Evolutionary conservation across 257 asterid species (phyloP).

Genomic region (Jacaranda copaia): DNA sequence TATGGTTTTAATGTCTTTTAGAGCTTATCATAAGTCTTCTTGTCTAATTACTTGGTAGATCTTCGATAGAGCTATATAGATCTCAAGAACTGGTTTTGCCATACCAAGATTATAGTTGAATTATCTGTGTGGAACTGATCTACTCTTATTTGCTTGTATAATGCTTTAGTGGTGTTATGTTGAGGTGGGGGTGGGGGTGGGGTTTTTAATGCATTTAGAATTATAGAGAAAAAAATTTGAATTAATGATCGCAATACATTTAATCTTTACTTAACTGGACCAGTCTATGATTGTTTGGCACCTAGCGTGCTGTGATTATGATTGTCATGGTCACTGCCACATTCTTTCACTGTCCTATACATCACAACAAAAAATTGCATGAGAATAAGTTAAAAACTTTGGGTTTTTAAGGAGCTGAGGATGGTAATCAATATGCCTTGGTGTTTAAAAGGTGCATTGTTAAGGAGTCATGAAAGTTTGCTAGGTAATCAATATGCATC

Average conservation of each 20-base stretch:
- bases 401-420: slow-evolving; percentile 2
- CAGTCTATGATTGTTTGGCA: neutral
- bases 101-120: neutral
- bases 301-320: slow-evolving; percentile 4
- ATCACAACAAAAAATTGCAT: too few relatives aligned
- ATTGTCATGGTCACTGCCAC: too few relatives aligned
- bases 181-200: neutral
- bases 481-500: neutral
- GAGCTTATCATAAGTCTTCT: slow-evolving; percentile 14
- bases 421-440: slow-evolving; percentile 11
- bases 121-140: slow-evolving; percentile 6
- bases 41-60: neutral
- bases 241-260: slow-evolving; percentile 10
- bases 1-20: neutral
- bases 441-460: neutral
- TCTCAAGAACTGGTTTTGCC: slow-evolving; percentile 9
- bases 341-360: too few relatives aligned
- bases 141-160: slow-evolving; percentile 16
- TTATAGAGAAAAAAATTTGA: neutral
- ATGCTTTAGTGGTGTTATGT: neutral
- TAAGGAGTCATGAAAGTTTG: neutral
- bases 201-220: neutral
- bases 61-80: neutral
- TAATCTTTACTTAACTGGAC: neutral
- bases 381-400: neutral